phyloP scores from a whole-genome alignment of 768 basidiomycete species.

The Tephrocybe sp. region DNA sequence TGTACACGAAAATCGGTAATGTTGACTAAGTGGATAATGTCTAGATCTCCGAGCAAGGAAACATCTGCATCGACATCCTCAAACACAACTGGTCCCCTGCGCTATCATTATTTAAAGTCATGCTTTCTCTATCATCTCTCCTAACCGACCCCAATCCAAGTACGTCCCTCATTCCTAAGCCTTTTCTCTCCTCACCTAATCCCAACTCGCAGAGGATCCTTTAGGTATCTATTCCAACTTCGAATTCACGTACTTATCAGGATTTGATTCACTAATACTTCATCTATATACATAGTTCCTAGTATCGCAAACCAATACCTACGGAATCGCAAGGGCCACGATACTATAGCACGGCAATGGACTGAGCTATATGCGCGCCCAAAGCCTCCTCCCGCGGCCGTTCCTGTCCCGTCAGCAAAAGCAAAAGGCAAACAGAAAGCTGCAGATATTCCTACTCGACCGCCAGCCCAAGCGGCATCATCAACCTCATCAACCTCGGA shows the following conservation, averaged over 20 bases:
- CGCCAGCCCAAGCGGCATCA: constrained; percentile 3
- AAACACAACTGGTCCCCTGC: constrained; percentile 96
- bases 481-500: constrained; percentile 10
- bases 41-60: constrained; percentile 70
- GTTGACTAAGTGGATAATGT: constrained; percentile 1
- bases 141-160: constrained; percentile 94
- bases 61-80: constrained; percentile 86
- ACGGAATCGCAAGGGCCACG: constrained; percentile 66
- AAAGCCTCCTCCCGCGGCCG: constrained; percentile 19
- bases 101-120: constrained; percentile 89
- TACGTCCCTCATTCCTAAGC: constrained; percentile 34
- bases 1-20: not conserved
- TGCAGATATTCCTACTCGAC: constrained; percentile 14
- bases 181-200: not conserved
- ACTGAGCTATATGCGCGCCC: constrained; percentile 60
- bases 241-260: not conserved
- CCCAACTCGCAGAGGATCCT: constrained; percentile 56
- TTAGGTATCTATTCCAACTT: constrained; percentile 43
- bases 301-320: constrained; percentile 69
- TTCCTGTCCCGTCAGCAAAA: constrained; percentile 18
- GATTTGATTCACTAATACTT: not conserved
- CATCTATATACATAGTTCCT: constrained; percentile 44
- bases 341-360: constrained; percentile 77
- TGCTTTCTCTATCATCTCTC: constrained; percentile 89
- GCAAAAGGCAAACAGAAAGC: constrained; percentile 35